These are phyloP conservation scores for Ophiostoma triangulosporum DNA, from an alignment of 2,329 filamentous ascomycete genomes.

Conservation along the genomic window DNA sequence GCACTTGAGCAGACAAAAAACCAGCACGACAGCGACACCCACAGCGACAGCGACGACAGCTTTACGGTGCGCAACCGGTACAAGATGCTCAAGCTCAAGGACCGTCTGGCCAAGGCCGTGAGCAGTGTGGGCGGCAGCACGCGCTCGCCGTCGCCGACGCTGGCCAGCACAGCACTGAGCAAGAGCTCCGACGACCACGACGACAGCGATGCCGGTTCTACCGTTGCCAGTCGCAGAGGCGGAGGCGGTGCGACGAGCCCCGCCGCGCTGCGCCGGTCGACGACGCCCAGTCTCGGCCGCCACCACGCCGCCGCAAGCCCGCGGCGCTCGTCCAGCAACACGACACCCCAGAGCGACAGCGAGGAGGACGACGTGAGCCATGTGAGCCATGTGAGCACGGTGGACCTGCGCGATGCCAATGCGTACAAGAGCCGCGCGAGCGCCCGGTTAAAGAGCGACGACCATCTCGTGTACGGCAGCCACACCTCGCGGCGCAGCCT, in stretches of 20 bases:
- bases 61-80: slow-evolving; percentile 4
- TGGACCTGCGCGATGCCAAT: not conserved
- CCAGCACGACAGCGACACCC: not conserved
- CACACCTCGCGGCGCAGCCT: too few relatives aligned
- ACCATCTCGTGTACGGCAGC: slow-evolving; percentile 1
- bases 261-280: not conserved
- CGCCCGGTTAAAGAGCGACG: not conserved
- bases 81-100: not conserved
- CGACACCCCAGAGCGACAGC: slow-evolving; percentile 4
- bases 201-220: too few relatives aligned
- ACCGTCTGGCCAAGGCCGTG: slow-evolving; percentile 2
- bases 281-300: not conserved
- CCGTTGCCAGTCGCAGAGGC: not conserved
- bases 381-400: not conserved
- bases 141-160: not conserved
- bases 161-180: not conserved
- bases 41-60: slow-evolving; percentile 1
- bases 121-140: not conserved
- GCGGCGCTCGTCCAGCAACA: slow-evolving; percentile 5
- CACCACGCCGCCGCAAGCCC: not conserved
- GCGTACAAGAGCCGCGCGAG: not conserved
- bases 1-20: not conserved
- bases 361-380: too few relatives aligned
- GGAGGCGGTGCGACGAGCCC: too few relatives aligned
- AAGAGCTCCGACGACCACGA: not conserved